These are phyloP conservation scores for Carex cristatella DNA, from an alignment of 176 grass and related monocot genomes.

Conservation along the genomic window DNA sequence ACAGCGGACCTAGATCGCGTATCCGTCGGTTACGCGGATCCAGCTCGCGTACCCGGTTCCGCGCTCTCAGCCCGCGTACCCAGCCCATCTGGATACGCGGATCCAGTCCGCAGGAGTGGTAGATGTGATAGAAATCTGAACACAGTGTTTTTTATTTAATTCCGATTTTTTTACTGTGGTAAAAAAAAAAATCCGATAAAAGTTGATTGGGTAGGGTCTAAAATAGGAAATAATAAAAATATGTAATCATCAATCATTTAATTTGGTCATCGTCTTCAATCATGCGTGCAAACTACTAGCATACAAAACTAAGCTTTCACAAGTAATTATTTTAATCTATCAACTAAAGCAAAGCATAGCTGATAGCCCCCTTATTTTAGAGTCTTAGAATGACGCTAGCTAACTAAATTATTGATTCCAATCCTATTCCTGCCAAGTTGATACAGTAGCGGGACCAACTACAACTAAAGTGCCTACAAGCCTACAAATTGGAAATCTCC, in stretches of 20 bases:
- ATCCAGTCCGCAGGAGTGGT: too few relatives aligned
- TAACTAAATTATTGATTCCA: constrained; percentile 1
- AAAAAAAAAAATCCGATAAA: background rate
- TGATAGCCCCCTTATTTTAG: background rate
- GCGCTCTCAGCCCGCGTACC: too few relatives aligned
- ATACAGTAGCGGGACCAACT: constrained; percentile 1
- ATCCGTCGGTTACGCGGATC: too few relatives aligned
- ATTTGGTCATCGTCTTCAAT: background rate
- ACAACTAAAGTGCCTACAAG: background rate
- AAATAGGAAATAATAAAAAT: too few relatives aligned
- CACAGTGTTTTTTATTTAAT: too few relatives aligned
- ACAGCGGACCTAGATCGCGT: too few relatives aligned
- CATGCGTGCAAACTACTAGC: constrained; percentile 4
- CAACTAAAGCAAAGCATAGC: background rate
- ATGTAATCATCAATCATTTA: background rate
- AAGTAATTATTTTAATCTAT: background rate
- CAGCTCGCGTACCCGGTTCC: too few relatives aligned
- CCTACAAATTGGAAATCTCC: background rate
- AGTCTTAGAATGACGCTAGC: background rate
- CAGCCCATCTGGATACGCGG: too few relatives aligned
- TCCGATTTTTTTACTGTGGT: too few relatives aligned
- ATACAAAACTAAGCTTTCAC: constrained; percentile 4
- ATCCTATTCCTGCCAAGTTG: constrained; percentile 2
- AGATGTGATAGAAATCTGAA: too few relatives aligned
- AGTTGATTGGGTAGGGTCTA: too few relatives aligned